Conservation (phyloP, 805 yeast genomes). For the Candida sphagnicola region DNA sequence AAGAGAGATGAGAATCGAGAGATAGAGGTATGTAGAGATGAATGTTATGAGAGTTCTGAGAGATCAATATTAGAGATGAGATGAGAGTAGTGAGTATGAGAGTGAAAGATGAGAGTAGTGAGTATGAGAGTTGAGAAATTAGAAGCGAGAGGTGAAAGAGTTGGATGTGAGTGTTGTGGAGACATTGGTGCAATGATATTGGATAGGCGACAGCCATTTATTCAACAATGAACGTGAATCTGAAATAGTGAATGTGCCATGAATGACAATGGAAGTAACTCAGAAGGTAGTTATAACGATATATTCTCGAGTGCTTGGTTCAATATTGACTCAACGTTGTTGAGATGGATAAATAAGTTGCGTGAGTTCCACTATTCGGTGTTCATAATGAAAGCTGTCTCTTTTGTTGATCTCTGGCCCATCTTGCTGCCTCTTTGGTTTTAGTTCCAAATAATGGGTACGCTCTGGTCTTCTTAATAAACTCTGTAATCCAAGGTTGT, state of each 20-base stretch:
- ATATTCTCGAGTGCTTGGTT: too few relatives aligned
- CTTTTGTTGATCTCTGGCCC: constrained; percentile 91
- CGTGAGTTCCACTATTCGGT: not conserved
- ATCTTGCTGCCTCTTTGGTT: constrained; percentile 89
- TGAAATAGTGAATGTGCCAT: too few relatives aligned
- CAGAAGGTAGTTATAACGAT: too few relatives aligned
- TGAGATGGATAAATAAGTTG: too few relatives aligned
- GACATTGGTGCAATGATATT: too few relatives aligned
- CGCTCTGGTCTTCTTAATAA: constrained; percentile 69
- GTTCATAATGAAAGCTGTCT: constrained; percentile 20
- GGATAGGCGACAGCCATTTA: too few relatives aligned
- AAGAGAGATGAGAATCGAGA: constrained; percentile 1
- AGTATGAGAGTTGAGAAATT: constrained; percentile 8
- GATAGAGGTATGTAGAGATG: constrained; percentile 2
- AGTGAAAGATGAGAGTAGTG: constrained; percentile 8
- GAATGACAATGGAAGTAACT: too few relatives aligned
- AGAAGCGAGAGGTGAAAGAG: constrained; percentile 7
- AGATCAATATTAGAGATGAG: constrained; percentile 7
- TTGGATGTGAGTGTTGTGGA: too few relatives aligned
- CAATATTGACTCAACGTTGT: too few relatives aligned
- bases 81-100: constrained; percentile 5
- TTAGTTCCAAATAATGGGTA: constrained; percentile 56
- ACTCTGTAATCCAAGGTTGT: constrained; percentile 76
- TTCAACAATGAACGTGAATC: too few relatives aligned
- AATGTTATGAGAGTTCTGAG: constrained; percentile 7